These are phyloP conservation scores for Apiospora saccharicola DNA, from an alignment of 2,329 filamentous ascomycete genomes.

Conservation along the genomic window DNA sequence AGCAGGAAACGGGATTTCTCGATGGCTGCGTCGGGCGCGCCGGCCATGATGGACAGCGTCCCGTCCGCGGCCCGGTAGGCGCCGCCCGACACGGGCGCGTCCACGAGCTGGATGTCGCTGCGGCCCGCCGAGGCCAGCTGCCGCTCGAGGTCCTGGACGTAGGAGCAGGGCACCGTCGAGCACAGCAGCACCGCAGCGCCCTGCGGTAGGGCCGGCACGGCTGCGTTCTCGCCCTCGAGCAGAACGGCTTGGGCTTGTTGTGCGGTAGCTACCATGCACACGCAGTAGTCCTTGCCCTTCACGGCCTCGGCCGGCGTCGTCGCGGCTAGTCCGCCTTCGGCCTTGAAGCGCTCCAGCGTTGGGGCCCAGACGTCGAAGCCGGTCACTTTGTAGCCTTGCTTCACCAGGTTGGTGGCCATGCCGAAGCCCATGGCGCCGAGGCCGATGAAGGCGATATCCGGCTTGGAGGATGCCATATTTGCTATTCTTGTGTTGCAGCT, in stretches of 20 bases:
- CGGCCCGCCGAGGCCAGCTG: conserved; percentile 63
- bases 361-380: conserved; percentile 76
- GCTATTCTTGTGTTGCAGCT: neutral
- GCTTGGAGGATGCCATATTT: conserved; percentile 37
- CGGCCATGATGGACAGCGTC: conserved; percentile 79
- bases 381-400: conserved; percentile 70
- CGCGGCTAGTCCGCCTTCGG: conserved; percentile 67
- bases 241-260: conserved; percentile 72
- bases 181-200: conserved; percentile 70
- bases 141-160: conserved; percentile 66
- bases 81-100: conserved; percentile 77
- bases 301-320: conserved; percentile 69
- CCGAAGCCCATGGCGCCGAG: conserved; percentile 84
- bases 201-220: conserved; percentile 55
- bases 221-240: conserved; percentile 64
- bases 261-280: conserved; percentile 80
- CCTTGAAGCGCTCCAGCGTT: conserved; percentile 69
- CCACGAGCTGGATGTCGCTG: conserved; percentile 71
- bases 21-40: conserved; percentile 64
- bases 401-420: conserved; percentile 78
- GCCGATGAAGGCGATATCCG: conserved; percentile 70
- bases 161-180: conserved; percentile 74
- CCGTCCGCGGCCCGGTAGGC: conserved; percentile 73
- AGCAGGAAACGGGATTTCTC: conserved; percentile 65
- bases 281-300: conserved; percentile 63